phyloP scores from a whole-genome alignment of 345 rosid genomes.

The Hevea brasiliensis region DNA sequence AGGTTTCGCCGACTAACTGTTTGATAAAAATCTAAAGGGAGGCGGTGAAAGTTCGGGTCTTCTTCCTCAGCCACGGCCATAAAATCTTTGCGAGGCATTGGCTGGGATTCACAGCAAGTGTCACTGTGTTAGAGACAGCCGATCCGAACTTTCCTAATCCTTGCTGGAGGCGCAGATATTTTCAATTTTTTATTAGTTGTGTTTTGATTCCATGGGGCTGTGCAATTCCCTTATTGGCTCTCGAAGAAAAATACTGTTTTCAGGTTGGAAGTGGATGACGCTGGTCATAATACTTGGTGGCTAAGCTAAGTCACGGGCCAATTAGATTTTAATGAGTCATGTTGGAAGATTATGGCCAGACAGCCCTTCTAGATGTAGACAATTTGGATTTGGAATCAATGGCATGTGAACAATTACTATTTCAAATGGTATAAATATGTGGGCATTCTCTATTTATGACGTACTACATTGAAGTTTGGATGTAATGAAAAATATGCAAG shows the following conservation, averaged over 20 bases:
- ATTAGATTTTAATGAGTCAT: conserved; percentile 11
- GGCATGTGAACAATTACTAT: too few relatives aligned
- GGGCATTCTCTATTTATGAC: too few relatives aligned
- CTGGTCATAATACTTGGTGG: conserved; percentile 31
- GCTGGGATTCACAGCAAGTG: background rate
- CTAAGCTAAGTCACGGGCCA: conserved; percentile 28
- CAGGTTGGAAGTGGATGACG: background rate
- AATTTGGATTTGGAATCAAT: too few relatives aligned
- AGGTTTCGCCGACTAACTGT: conserved; percentile 52
- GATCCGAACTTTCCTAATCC: too few relatives aligned
- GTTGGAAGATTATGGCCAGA: background rate
- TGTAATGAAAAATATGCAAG: too few relatives aligned
- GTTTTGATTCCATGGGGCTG: too few relatives aligned
- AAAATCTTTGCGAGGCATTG: background rate
- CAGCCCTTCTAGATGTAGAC: background rate
- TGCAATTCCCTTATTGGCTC: background rate
- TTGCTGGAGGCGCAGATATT: conserved; percentile 13
- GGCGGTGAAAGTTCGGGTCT: conserved; percentile 44
- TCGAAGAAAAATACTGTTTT: background rate
- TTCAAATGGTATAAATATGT: too few relatives aligned
- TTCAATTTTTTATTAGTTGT: conserved; percentile 2
- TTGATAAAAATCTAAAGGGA: conserved; percentile 35
- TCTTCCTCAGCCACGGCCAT: conserved; percentile 21
- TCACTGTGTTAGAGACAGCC: background rate
- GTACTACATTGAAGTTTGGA: too few relatives aligned